Percentiles rank a stretch among this genome's conserved stretches.
Evolutionary conservation across 2,329 filamentous ascomycete genomes (phyloP).

Genomic region (Chaetomium strumarium): DNA sequence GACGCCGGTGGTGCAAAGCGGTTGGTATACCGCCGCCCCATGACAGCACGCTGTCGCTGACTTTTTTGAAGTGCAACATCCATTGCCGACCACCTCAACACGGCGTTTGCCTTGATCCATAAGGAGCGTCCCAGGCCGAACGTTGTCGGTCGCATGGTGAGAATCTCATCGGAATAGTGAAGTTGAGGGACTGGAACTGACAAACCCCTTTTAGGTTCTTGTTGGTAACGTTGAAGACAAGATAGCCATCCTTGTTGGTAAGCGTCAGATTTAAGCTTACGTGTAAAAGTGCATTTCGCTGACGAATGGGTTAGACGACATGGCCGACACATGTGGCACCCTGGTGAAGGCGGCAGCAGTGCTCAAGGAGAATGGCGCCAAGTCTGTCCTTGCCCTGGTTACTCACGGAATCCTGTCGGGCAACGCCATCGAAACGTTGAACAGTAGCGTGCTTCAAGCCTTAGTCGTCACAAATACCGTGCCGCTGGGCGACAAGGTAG

Average conservation of each 20-base stretch:
- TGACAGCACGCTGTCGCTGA: slow-evolving; percentile 4
- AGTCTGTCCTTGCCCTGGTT: slow-evolving; percentile 87
- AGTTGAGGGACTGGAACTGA: background rate
- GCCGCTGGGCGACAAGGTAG: slow-evolving; percentile 70
- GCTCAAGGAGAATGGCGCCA: slow-evolving; percentile 78
- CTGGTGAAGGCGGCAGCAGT: slow-evolving; percentile 80
- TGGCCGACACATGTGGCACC: slow-evolving; percentile 79
- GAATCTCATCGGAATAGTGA: background rate
- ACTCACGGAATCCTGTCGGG: slow-evolving; percentile 90
- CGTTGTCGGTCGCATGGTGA: slow-evolving; percentile 74
- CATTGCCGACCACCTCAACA: slow-evolving; percentile 85
- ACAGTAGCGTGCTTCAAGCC: slow-evolving; percentile 63
- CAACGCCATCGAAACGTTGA: slow-evolving; percentile 80
- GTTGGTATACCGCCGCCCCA: slow-evolving; percentile 33
- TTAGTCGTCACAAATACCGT: slow-evolving; percentile 91
- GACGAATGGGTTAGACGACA: slow-evolving; percentile 59
- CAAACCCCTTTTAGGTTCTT: slow-evolving; percentile 45
- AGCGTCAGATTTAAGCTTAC: background rate
- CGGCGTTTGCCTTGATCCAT: slow-evolving; percentile 90
- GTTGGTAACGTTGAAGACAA: slow-evolving; percentile 89
- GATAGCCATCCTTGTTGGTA: slow-evolving; percentile 77
- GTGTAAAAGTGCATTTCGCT: background rate
- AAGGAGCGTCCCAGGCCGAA: slow-evolving; percentile 83
- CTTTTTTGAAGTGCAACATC: slow-evolving; percentile 57
- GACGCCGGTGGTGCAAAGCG: slow-evolving; percentile 93